phyloP scores from a whole-genome alignment of 1,284 basidiomycete genomes.

The Baeospora myosura region DNA sequence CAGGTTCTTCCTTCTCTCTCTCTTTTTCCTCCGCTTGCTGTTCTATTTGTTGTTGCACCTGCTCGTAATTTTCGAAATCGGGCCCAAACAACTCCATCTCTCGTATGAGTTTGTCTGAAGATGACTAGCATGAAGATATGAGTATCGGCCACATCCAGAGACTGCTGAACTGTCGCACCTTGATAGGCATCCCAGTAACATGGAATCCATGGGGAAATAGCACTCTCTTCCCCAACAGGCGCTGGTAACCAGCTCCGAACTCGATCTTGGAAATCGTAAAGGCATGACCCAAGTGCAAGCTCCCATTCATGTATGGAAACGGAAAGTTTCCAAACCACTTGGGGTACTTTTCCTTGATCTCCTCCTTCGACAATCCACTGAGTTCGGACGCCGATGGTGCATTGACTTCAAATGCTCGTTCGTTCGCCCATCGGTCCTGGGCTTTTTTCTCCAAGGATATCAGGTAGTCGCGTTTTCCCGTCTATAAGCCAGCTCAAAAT shows the following conservation, averaged over 20 bases:
- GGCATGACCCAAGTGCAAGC: conserved; percentile 93
- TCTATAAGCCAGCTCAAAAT: conserved; percentile 39
- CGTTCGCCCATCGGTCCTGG: conserved; percentile 72
- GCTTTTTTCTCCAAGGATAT: conserved; percentile 79
- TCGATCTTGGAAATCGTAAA: conserved; percentile 99
- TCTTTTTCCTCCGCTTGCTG: conserved; percentile 42
- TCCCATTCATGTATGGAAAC: conserved; percentile 98
- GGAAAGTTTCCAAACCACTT: conserved; percentile 98
- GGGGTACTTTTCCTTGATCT: conserved; percentile 70
- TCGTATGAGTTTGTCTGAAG: conserved; percentile 94
- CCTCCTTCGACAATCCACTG: conserved; percentile 52
- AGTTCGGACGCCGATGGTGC: conserved; percentile 69
- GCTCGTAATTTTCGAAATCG: conserved; percentile 75
- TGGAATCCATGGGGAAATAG: conserved; percentile 96
- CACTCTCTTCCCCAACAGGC: conserved; percentile 91
- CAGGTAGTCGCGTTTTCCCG: conserved; percentile 87
- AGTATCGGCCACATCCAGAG: background rate
- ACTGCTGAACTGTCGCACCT: conserved; percentile 48
- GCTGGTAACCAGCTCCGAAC: conserved; percentile 92
- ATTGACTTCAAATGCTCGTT: conserved; percentile 76
- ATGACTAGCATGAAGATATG: conserved; percentile 48
- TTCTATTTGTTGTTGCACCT: conserved; percentile 31
- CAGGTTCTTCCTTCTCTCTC: conserved; percentile 37
- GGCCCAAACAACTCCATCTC: conserved; percentile 96
- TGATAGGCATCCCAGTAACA: conserved; percentile 98